A percentile compares a stretch with the other conserved stretches of the same genome.
These are phyloP conservation scores for Neonectria hederae DNA, from an alignment of 2,329 filamentous ascomycete genomes.

Conservation along the genomic window DNA sequence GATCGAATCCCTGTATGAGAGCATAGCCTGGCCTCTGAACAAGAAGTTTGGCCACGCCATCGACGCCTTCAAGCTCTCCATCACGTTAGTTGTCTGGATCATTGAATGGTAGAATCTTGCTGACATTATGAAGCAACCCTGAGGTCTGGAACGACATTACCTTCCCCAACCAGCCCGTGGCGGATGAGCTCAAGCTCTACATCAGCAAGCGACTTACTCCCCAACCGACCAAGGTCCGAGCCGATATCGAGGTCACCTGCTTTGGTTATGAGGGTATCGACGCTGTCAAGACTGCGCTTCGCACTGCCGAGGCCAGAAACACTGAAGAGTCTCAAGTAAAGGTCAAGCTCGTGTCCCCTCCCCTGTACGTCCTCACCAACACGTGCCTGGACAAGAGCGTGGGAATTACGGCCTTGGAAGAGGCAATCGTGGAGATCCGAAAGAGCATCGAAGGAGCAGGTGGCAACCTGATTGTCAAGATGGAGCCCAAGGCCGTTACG, in stretches of 20 bases:
- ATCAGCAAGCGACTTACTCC: slow-evolving; percentile 97
- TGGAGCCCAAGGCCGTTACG: slow-evolving; percentile 99
- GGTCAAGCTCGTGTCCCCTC: slow-evolving; percentile 97
- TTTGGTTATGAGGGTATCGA: slow-evolving; percentile 98
- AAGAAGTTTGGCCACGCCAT: slow-evolving; percentile 97
- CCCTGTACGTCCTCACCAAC: slow-evolving; percentile 94
- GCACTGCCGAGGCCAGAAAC: slow-evolving; percentile 92
- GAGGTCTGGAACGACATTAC: slow-evolving; percentile 94
- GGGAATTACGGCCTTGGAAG: slow-evolving; percentile 85
- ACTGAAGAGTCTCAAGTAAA: slow-evolving; percentile 94
- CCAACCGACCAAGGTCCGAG: slow-evolving; percentile 98
- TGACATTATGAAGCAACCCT: slow-evolving; percentile 72
- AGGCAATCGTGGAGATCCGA: slow-evolving; percentile 88
- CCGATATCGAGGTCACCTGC: slow-evolving; percentile 96
- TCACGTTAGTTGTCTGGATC: slow-evolving; percentile 72
- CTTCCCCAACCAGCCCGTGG: slow-evolving; percentile 86
- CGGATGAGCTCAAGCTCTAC: slow-evolving; percentile 91
- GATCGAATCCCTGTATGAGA: slow-evolving; percentile 95
- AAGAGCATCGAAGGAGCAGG: slow-evolving; percentile 80
- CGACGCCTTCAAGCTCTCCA: slow-evolving; percentile 98
- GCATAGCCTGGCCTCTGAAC: slow-evolving; percentile 96
- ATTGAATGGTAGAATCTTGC: background rate
- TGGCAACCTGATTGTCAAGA: slow-evolving; percentile 89
- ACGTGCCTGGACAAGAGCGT: slow-evolving; percentile 93
- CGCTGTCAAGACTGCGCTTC: slow-evolving; percentile 91